These are phyloP conservation scores for Lupinus albus DNA, from an alignment of 306 rosid species.

Conservation along the genomic window DNA sequence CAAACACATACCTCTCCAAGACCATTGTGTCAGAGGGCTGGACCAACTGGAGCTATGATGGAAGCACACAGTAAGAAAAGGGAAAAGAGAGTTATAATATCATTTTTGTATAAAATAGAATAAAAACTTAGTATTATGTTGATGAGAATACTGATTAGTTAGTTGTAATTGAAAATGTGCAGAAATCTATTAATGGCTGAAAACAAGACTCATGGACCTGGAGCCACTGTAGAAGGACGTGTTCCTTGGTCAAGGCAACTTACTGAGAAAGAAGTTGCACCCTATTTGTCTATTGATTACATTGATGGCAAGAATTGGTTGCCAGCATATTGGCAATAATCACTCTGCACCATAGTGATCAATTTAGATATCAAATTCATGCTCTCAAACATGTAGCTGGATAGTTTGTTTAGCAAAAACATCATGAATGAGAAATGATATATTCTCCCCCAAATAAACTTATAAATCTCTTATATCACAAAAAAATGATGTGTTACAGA, in stretches of 20 bases:
- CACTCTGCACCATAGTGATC: background rate
- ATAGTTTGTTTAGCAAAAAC: background rate
- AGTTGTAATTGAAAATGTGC: slow-evolving; percentile 25
- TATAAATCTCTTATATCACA: too few species aligned
- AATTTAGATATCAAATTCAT: background rate
- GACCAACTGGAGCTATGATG: slow-evolving; percentile 73
- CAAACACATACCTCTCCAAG: slow-evolving; percentile 61
- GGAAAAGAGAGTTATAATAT: too few species aligned
- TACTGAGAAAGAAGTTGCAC: slow-evolving; percentile 51
- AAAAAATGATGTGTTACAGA: too few species aligned
- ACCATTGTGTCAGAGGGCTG: slow-evolving; percentile 65
- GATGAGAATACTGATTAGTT: background rate
- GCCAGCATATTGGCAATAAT: slow-evolving; percentile 59
- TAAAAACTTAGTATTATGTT: background rate
- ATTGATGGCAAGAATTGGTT: slow-evolving; percentile 75
- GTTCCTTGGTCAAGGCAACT: slow-evolving; percentile 68
- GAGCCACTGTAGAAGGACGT: slow-evolving; percentile 42
- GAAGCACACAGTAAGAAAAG: slow-evolving; percentile 64
- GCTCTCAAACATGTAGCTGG: background rate
- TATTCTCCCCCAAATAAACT: too few species aligned
- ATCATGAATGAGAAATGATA: too few species aligned
- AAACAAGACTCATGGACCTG: slow-evolving; percentile 69
- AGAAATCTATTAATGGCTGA: slow-evolving; percentile 69
- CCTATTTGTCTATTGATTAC: slow-evolving; percentile 54
- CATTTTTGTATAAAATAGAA: too few species aligned